These are phyloP conservation scores for Butyriboletus appendiculatus DNA, from an alignment of 1,284 basidiomycete species.

Conservation along the genomic window DNA sequence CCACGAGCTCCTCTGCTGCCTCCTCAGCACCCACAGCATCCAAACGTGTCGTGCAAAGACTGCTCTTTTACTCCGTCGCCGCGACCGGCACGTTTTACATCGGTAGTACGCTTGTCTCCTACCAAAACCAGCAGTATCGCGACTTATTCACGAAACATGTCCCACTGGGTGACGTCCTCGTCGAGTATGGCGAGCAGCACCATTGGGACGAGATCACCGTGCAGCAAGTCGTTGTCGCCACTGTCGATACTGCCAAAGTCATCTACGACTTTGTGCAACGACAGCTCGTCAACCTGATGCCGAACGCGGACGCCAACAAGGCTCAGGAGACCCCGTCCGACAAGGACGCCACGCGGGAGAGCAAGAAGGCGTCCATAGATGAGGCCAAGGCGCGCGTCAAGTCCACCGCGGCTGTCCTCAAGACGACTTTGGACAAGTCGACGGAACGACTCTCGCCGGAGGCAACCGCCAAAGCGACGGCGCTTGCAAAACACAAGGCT, in stretches of 20 bases:
- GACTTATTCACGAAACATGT: conserved; percentile 82
- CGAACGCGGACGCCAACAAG: conserved; percentile 41
- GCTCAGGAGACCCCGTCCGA: conserved; percentile 35
- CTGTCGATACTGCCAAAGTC: conserved; percentile 52
- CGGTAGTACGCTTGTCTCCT: conserved; percentile 73
- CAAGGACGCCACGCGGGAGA: conserved; percentile 37
- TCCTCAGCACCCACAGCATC: conserved; percentile 51
- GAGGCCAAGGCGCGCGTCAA: conserved; percentile 52
- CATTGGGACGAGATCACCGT: conserved; percentile 75
- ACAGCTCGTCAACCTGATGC: conserved; percentile 40
- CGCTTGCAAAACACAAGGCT: conserved; percentile 48
- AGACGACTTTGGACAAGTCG: conserved; percentile 49
- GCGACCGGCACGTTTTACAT: conserved; percentile 78
- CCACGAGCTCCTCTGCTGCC: conserved; percentile 6
- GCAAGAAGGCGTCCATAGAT: conserved; percentile 34
- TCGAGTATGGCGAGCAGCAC: conserved; percentile 79
- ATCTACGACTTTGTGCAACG: conserved; percentile 52
- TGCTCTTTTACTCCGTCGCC: conserved; percentile 62
- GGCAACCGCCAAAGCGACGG: conserved; percentile 42
- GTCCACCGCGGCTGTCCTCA: conserved; percentile 47
- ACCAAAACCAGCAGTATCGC: conserved; percentile 73
- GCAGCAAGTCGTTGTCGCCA: conserved; percentile 57
- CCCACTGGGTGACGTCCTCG: conserved; percentile 73
- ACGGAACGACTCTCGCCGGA: conserved; percentile 41
- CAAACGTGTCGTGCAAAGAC: conserved; percentile 50